Percentiles rank a stretch among this genome's conserved stretches.
These are phyloP conservation scores for Didymella arachidicola DNA, from an alignment of 2,329 filamentous ascomycete genomes.

Conservation along the genomic window DNA sequence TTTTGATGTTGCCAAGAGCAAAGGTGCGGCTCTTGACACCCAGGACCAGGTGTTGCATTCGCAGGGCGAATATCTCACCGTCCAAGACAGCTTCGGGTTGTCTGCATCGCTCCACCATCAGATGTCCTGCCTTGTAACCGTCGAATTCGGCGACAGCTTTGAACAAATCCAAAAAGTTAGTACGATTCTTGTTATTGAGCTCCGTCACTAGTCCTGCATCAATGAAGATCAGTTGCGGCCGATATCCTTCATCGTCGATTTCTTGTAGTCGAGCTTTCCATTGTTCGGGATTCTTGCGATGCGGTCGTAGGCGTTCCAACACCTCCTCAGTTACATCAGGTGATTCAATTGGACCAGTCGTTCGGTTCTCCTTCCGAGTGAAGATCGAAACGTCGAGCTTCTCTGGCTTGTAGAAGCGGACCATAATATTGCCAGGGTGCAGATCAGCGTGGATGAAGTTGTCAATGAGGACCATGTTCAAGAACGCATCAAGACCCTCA, in stretches of 20 bases:
- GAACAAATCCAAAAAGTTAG: constrained; percentile 95
- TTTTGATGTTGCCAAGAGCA: constrained; percentile 91
- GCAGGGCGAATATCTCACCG: constrained; percentile 87
- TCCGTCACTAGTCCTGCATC: constrained; percentile 96
- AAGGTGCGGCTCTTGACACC: constrained; percentile 90
- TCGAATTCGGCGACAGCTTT: constrained; percentile 96
- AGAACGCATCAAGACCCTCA: constrained; percentile 92
- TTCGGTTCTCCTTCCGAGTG: constrained; percentile 47
- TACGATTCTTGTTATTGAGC: constrained; percentile 83
- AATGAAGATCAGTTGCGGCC: constrained; percentile 95
- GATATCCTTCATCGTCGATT: constrained; percentile 86
- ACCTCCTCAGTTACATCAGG: constrained; percentile 88
- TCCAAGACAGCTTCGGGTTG: constrained; percentile 91
- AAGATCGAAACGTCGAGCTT: constrained; percentile 70
- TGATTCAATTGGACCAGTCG: constrained; percentile 56
- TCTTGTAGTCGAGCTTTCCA: constrained; percentile 79
- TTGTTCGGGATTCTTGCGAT: constrained; percentile 68
- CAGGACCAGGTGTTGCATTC: constrained; percentile 96
- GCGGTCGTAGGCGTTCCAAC: constrained; percentile 78
- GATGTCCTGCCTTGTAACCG: constrained; percentile 89
- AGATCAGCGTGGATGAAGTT: constrained; percentile 98
- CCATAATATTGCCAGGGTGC: constrained; percentile 99
- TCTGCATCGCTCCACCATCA: constrained; percentile 95
- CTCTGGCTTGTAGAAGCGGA: constrained; percentile 90
- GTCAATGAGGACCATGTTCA: constrained; percentile 95